Conservation (phyloP, 2,329 filamentous ascomycete genomes). For the Fusarium fujikuroi region DNA sequence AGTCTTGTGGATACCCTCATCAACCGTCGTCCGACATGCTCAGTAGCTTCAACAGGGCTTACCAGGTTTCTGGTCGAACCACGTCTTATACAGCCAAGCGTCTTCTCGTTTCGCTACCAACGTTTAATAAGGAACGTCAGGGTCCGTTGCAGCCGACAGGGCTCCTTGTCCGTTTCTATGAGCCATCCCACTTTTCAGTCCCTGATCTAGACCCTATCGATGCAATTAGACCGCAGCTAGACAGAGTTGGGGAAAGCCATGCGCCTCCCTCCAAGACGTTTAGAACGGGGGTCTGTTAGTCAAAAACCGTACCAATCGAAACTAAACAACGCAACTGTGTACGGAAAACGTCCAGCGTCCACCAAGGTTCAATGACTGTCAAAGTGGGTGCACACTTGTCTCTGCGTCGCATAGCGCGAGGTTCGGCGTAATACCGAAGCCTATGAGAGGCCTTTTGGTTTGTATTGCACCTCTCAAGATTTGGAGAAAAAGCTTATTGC, state of each 20-base stretch:
- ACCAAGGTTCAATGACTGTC: neutral
- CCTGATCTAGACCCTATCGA: constrained; percentile 31
- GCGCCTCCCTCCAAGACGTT: constrained; percentile 20
- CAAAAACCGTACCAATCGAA: constrained; percentile 37
- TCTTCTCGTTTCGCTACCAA: constrained; percentile 4
- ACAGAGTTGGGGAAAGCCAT: constrained; percentile 13
- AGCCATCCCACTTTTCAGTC: constrained; percentile 27
- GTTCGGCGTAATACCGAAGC: constrained; percentile 19
- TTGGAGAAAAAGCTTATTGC: constrained; percentile 15
- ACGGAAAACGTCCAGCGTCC: neutral
- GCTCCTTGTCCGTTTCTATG: constrained; percentile 23
- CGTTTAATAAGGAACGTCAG: constrained; percentile 30
- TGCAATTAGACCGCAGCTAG: constrained; percentile 16
- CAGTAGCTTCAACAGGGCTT: constrained; percentile 8
- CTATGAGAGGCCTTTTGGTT: constrained; percentile 3
- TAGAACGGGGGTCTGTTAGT: constrained; percentile 17
- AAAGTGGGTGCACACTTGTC: constrained; percentile 2
- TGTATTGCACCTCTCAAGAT: constrained; percentile 1
- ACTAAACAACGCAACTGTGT: neutral
- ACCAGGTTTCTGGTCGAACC: neutral
- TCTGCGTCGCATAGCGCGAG: constrained; percentile 1
- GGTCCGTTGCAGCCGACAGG: constrained; percentile 26
- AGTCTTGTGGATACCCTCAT: constrained; percentile 31
- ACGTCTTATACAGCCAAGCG: constrained; percentile 29
- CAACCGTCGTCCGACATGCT: constrained; percentile 14